phyloP scores from a whole-genome alignment of 2,329 filamentous ascomycete species.

The Grosmannia serpens region DNA sequence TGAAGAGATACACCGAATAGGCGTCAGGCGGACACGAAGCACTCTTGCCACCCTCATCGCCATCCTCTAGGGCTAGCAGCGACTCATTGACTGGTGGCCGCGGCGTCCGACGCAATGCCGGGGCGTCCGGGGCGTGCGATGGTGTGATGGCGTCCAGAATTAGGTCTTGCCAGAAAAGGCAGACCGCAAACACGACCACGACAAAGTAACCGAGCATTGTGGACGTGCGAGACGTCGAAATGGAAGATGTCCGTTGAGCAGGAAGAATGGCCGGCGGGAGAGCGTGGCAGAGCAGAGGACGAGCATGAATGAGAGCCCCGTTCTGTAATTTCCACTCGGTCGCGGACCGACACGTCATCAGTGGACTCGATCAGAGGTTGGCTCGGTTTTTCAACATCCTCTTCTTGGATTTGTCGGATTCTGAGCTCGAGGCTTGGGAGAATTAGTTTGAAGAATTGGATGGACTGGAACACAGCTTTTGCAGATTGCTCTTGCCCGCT shows the following conservation, averaged over 20 bases:
- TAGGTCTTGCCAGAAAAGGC: constrained; percentile 33
- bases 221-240: neutral
- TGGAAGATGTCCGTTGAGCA: neutral
- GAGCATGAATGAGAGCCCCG: neutral
- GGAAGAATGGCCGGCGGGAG: neutral
- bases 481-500: no score
- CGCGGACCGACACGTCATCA: neutral
- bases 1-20: constrained; percentile 36
- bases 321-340: neutral
- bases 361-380: neutral
- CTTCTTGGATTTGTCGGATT: no score
- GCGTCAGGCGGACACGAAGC: constrained; percentile 25
- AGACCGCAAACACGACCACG: constrained; percentile 27
- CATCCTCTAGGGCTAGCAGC: constrained; percentile 34
- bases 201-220: constrained; percentile 32
- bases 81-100: constrained; percentile 38
- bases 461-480: no score
- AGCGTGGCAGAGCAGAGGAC: neutral
- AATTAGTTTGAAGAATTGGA: no score
- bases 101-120: constrained; percentile 17
- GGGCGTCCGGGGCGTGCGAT: constrained; percentile 15
- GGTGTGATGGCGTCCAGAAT: constrained; percentile 18
- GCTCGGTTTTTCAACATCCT: no score
- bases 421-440: no score
- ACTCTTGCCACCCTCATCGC: neutral